Percentiles rank a stretch among this genome's conserved stretches.
These are phyloP conservation scores for Parmales sp. DNA, from an alignment of 108 stramenopile genomes.

Conservation along the genomic window DNA sequence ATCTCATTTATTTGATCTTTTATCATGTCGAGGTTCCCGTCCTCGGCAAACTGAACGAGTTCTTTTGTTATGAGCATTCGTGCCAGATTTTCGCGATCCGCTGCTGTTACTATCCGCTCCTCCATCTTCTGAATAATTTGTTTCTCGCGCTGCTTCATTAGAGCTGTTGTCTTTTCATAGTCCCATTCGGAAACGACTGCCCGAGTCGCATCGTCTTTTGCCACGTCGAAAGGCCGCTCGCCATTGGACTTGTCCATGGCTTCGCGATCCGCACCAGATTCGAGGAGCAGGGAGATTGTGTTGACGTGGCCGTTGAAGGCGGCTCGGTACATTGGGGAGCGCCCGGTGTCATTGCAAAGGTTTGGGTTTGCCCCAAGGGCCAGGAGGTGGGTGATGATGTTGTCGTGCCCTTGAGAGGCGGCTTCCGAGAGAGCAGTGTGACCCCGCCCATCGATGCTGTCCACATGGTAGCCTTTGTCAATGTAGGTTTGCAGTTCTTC, in stretches of 20 bases:
- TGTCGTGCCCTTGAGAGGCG: constrained; percentile 21
- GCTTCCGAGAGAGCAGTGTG: constrained; percentile 37
- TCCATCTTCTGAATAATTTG: constrained; percentile 14
- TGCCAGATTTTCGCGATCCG: constrained; percentile 27
- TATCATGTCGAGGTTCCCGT: constrained; percentile 11
- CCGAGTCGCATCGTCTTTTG: constrained; percentile 20
- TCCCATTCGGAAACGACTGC: constrained; percentile 20
- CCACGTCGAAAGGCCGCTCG: constrained; percentile 29
- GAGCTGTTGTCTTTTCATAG: constrained; percentile 12
- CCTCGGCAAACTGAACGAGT: constrained; percentile 13
- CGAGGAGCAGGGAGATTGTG: constrained; percentile 20
- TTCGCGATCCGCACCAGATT: constrained; percentile 21
- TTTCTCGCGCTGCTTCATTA: constrained; percentile 13
- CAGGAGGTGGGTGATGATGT: constrained; percentile 19
- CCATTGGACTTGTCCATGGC: background rate
- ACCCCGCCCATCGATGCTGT: constrained; percentile 19
- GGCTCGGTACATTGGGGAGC: constrained; percentile 25
- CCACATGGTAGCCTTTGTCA: constrained; percentile 26
- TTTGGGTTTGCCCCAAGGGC: constrained; percentile 32
- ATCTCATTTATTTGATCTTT: constrained; percentile 19
- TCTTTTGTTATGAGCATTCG: constrained; percentile 23
- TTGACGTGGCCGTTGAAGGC: constrained; percentile 23
- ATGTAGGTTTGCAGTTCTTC: constrained; percentile 19
- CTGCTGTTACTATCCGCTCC: constrained; percentile 24
- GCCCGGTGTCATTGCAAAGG: constrained; percentile 14